Evolutionary conservation across 192 early-diverging fungal genomes (phyloP), one percentile per base, ranked within the genome.

Genomic region (Coemansia sp.): DNA sequence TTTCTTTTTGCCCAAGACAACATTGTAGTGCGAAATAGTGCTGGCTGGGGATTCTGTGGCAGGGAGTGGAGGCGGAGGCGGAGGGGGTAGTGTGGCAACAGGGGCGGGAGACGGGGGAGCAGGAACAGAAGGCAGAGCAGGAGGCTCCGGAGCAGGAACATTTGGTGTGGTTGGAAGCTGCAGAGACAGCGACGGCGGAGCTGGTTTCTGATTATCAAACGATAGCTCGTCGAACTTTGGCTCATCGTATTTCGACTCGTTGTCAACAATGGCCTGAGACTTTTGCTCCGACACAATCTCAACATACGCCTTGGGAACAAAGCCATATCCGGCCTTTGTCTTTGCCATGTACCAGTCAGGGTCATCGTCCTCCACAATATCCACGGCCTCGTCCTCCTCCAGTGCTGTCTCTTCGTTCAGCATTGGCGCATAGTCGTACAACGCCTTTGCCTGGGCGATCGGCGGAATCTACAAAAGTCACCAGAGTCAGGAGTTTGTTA

Each of bases 311-410:
- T 88, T 87, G 53, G 95, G 97, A 23, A 91, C 87, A 62, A 96
- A 89, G 17, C 97, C 97, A 52, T 89, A 88, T 4, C 83, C 64
- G 10, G 78, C 85, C 62, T 89, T 85, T 27, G 85, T 85, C 62
- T 85, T 85, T 19, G 87, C 93, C 64, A 96, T 86, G 85, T 87
- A 95, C 97, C 97, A 99, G 74, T 98, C 95, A 6, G 87, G 87
- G 65, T 96, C 94, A 59, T 88, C 88, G 26, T 87, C 86, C 48
- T 94, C 93, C 66, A 92, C 88, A 4, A 99, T 73, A 53, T 85
- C 71, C 53, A 98, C 72, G 6, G 77, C 67, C 56, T 88, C 88
- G 41, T 86, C 91, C 68, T 93, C 93, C 35, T 67, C 71, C 48
- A 98, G 82, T 2, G 87, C 78, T 29, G 96, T 85, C 73, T 97